Percentiles rank a stretch among this genome's conserved stretches.
phyloP scores from a whole-genome alignment of 495 filamentous ascomycete species.

The Penicillium coffeae region DNA sequence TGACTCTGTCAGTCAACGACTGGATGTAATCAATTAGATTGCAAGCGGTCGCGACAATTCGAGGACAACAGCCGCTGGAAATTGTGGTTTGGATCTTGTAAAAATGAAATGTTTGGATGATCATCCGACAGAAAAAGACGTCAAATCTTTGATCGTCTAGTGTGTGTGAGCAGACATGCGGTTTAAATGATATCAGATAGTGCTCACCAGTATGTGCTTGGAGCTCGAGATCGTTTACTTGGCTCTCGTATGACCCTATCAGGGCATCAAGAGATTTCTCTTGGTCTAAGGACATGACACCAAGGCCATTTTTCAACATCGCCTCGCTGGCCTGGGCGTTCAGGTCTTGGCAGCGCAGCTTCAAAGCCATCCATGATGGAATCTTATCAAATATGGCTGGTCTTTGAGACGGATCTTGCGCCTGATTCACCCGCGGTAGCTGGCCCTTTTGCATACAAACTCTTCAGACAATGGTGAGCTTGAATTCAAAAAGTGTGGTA shows the following conservation, averaged over 20 bases:
- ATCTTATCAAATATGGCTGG: constrained; percentile 32
- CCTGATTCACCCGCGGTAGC: constrained; percentile 28
- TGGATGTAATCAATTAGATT: constrained; percentile 31
- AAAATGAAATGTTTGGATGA: constrained; percentile 41
- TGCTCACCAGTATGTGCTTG: constrained; percentile 28
- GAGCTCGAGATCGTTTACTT: constrained; percentile 31
- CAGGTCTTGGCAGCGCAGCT: constrained; percentile 35
- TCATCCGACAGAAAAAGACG: constrained; percentile 28
- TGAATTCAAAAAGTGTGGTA: too few relatives aligned
- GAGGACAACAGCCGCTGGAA: constrained; percentile 28
- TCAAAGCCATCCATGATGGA: constrained; percentile 26
- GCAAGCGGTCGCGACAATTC: constrained; percentile 33
- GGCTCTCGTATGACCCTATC: constrained; percentile 32
- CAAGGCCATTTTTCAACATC: constrained; percentile 34
- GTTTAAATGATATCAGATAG: not conserved
- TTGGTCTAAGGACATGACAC: constrained; percentile 35
- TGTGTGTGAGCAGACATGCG: not conserved
- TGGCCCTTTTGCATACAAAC: constrained; percentile 39
- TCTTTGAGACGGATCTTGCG: constrained; percentile 33
- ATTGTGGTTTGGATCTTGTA: constrained; percentile 33
- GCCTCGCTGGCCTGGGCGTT: constrained; percentile 32
- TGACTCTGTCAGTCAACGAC: constrained; percentile 18
- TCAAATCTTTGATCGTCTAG: constrained; percentile 34
- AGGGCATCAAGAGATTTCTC: constrained; percentile 35
- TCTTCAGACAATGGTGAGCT: constrained; percentile 8